Evolutionary conservation across 371 early-diverging fungal genomes (phyloP).

Genomic region (Nosema granulosis): DNA sequence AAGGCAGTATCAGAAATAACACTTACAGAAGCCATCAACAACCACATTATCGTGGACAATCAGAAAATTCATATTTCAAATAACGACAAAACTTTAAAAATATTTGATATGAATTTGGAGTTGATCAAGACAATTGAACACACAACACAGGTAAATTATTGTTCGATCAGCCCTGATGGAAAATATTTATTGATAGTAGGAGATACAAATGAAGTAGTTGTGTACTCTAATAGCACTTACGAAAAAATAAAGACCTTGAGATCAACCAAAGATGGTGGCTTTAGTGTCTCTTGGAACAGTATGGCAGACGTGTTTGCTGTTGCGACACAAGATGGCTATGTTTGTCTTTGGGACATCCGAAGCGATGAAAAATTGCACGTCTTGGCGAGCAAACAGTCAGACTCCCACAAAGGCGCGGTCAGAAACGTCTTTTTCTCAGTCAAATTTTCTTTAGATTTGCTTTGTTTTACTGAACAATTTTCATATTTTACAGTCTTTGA

Average conservation of each 20-base stretch:
- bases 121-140: constrained; percentile 70
- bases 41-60: constrained; percentile 70
- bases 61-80: constrained; percentile 75
- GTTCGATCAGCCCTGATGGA: constrained; percentile 76
- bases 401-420: constrained; percentile 59
- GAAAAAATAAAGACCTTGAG: constrained; percentile 71
- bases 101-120: constrained; percentile 71
- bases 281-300: constrained; percentile 76
- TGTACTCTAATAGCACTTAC: constrained; percentile 72
- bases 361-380: constrained; percentile 35
- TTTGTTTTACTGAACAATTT: constrained; percentile 65
- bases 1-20: constrained; percentile 70
- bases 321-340: constrained; percentile 74
- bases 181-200: constrained; percentile 76
- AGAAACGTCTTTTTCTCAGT: constrained; percentile 63
- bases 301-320: constrained; percentile 73
- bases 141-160: constrained; percentile 64
- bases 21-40: constrained; percentile 80
- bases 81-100: constrained; percentile 83
- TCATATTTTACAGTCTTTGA: constrained; percentile 62
- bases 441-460: constrained; percentile 59
- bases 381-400: constrained; percentile 54
- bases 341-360: constrained; percentile 72
- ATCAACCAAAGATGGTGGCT: constrained; percentile 70
- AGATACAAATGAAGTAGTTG: constrained; percentile 74